A percentile compares a stretch with the other conserved stretches of the same genome.
phyloP scores from a whole-genome alignment of 768 basidiomycete species.

The Panaeolus papilionaceus region DNA sequence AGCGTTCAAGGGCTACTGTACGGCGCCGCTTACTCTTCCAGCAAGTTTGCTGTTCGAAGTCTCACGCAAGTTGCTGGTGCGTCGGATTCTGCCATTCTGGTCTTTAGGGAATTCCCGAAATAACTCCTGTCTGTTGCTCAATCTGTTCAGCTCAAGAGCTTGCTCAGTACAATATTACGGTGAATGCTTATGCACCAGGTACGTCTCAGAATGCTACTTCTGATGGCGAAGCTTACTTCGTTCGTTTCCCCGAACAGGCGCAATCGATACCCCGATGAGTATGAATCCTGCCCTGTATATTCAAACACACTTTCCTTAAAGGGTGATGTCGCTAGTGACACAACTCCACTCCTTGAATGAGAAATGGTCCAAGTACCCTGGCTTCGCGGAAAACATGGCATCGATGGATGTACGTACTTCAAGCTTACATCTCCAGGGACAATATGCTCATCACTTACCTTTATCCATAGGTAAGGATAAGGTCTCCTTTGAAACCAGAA shows the following conservation, averaged over 20 bases:
- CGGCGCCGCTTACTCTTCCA: slow-evolving; percentile 34
- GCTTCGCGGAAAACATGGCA: not conserved
- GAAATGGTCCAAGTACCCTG: not conserved
- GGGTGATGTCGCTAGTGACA: not conserved
- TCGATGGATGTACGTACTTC: not conserved
- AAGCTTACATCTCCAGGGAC: slow-evolving; percentile 10
- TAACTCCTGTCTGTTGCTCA: not conserved
- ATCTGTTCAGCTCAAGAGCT: slow-evolving; percentile 39
- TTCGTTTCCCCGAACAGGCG: not conserved
- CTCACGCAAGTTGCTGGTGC: slow-evolving; percentile 45
- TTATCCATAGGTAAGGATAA: not conserved
- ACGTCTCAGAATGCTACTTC: not conserved
- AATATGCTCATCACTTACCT: slow-evolving; percentile 9
- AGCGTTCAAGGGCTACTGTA: slow-evolving; percentile 1
- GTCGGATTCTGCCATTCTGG: slow-evolving; percentile 6
- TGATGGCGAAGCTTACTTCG: not conserved
- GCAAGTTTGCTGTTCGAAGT: slow-evolving; percentile 45
- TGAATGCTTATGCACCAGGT: slow-evolving; percentile 50
- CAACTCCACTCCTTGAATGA: too few relatives aligned
- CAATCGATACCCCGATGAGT: not conserved
- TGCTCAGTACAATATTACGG: slow-evolving; percentile 44
- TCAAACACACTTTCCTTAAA: not conserved
- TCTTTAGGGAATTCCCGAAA: too few relatives aligned
- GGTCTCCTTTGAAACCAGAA: not conserved
- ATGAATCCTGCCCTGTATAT: not conserved